These are phyloP conservation scores for Diaporthe destruens DNA, from an alignment of 2,329 filamentous ascomycete genomes.

Conservation along the genomic window DNA sequence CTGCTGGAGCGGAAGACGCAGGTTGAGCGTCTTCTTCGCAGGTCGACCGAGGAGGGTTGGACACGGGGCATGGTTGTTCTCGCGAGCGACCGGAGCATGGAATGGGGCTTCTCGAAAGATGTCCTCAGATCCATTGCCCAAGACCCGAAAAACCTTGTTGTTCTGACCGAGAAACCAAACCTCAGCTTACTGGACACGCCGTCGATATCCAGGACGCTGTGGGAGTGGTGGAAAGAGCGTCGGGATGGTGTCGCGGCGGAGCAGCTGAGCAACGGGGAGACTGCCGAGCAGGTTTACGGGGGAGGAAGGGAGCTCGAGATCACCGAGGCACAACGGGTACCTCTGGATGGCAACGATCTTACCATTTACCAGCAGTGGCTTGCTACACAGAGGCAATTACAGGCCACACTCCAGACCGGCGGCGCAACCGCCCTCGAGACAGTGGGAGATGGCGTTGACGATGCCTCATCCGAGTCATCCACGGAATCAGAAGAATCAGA, in stretches of 20 bases:
- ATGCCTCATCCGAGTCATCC: conserved; percentile 87
- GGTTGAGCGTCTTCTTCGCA: conserved; percentile 76
- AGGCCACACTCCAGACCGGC: conserved; percentile 81
- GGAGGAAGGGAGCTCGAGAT: conserved; percentile 73
- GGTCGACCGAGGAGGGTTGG: conserved; percentile 55
- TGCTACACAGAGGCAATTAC: conserved; percentile 86
- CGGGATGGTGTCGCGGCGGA: conserved; percentile 73
- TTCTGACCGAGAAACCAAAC: conserved; percentile 82
- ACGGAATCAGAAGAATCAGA: conserved; percentile 91
- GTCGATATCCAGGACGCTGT: conserved; percentile 80
- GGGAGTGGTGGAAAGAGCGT: conserved; percentile 82
- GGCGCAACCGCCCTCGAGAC: conserved; percentile 77
- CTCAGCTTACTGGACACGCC: conserved; percentile 58
- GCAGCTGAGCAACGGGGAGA: conserved; percentile 65
- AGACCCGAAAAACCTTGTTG: conserved; percentile 84
- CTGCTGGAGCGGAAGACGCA: conserved; percentile 86
- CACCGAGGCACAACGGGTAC: conserved; percentile 70
- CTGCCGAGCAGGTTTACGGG: conserved; percentile 75
- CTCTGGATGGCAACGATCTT: conserved; percentile 81
- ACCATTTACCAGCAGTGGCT: conserved; percentile 91
- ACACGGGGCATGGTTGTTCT: conserved; percentile 80
- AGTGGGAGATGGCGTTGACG: conserved; percentile 81
- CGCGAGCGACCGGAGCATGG: conserved; percentile 88
- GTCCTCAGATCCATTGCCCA: conserved; percentile 80
- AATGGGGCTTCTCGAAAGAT: conserved; percentile 95